These are phyloP conservation scores for Yamadazyma triangularis DNA, from an alignment of 1,139 yeast species.

Conservation along the genomic window DNA sequence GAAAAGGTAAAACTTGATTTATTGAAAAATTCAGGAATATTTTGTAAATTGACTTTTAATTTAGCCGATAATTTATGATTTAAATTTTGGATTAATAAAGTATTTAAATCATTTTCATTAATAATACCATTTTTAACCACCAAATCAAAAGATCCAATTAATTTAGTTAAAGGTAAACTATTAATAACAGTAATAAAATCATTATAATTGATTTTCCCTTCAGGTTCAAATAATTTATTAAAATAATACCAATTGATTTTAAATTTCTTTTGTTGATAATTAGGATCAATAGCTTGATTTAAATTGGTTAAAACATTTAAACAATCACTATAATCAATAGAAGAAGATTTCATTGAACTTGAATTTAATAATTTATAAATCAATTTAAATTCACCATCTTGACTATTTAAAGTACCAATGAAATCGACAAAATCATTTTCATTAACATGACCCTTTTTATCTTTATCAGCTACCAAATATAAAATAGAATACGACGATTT, in stretches of 20 bases:
- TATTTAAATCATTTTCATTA: conserved; percentile 27
- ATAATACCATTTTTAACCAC: conserved; percentile 33
- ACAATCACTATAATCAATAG: conserved; percentile 36
- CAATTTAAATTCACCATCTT: conserved; percentile 56
- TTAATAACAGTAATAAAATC: conserved; percentile 42
- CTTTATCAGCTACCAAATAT: conserved; percentile 61
- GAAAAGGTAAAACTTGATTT: conserved; percentile 34
- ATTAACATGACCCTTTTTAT: conserved; percentile 57
- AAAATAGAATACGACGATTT: conserved; percentile 43
- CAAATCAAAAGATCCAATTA: conserved; percentile 43
- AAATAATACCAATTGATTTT: conserved; percentile 46
- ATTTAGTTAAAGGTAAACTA: conserved; percentile 43
- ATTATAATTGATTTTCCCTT: conserved; percentile 32
- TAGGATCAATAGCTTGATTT: conserved; percentile 40
- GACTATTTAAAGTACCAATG: conserved; percentile 48
- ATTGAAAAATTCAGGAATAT: conserved; percentile 36
- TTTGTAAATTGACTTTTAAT: conserved; percentile 31
- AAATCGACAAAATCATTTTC: conserved; percentile 61
- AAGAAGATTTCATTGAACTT: conserved; percentile 17
- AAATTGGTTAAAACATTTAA: conserved; percentile 32
- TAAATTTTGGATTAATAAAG: conserved; percentile 34
- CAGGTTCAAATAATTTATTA: conserved; percentile 38
- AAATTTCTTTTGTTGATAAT: conserved; percentile 37
- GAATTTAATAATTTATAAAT: conserved; percentile 32
- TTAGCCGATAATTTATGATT: conserved; percentile 39